Base-by-base conservation (phyloP, 176 grass and related monocot species). In the Pharus latifolius region DNA sequence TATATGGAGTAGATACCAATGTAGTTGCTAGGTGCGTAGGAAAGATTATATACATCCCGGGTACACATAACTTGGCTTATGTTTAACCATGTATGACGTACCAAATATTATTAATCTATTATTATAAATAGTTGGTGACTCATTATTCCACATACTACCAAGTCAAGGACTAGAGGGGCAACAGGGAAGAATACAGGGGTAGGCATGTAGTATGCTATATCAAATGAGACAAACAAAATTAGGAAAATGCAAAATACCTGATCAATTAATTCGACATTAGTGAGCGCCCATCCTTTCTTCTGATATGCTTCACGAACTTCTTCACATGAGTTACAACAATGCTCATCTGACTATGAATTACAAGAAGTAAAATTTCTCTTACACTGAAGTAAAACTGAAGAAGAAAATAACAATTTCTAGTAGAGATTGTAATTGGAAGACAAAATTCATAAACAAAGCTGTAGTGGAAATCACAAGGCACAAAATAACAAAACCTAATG, bases 311-410 rank as follows among this genome's bases (percentile, higher is more conserved):
- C 95, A 76, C 90, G 87, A 60, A 99, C 95, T 77, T 99, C 95
- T 71, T 99, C 95, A 81, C 95, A 99, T 45, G 87, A 74, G 83
- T 99, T 99, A 76, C 95, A 99, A 62, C 95, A 99, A 41, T 94
- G 85, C 73, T 91, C 84, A 79, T 99, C 95, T 73, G 84, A 86
- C 95, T 99, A 83, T 71, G 49, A 73, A 66, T 54, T 53, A 65
- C 49, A 17, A 23, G 74, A 81, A 43, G 61, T 84, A n/a, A 67
- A 88, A 27, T 25, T 12, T 40, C 60, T 58, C 18, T 65, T 23
- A 17, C 61, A 55, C 38, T 68, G 55, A 35, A 72, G 74, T 46
- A 11, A 58, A 78, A 56, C 6, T 55, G 13, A 45, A 26, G 65
- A 78, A 48, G 49, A 56, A 49, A 53, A n/a, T n/a, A 77, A 26